phyloP scores from a whole-genome alignment of 2,329 filamentous ascomycete species.

The Hortaea sp. region DNA sequence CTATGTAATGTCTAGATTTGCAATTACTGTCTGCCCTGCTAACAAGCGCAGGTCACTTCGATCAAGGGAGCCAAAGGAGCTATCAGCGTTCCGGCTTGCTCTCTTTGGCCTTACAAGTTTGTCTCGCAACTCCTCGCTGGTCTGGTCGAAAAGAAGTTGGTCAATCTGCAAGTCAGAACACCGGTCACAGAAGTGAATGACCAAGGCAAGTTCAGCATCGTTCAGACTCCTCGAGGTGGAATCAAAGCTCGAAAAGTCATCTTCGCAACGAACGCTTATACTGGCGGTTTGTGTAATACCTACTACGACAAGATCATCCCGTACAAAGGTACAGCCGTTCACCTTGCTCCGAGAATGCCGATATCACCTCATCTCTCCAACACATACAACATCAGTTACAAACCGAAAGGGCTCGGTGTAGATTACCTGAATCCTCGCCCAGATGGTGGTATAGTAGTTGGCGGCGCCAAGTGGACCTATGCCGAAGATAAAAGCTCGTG shows the following conservation, averaged over 20 bases:
- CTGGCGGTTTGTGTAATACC: slow-evolving; percentile 18
- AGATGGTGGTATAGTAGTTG: slow-evolving; percentile 38
- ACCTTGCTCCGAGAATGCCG: slow-evolving; percentile 1
- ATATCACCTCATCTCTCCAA: slow-evolving; percentile 15
- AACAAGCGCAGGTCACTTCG: slow-evolving; percentile 7
- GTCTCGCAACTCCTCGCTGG: slow-evolving; percentile 15
- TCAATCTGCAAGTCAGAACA: slow-evolving; percentile 67
- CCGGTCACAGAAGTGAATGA: slow-evolving; percentile 36
- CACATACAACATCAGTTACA: slow-evolving; percentile 20
- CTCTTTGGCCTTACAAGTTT: slow-evolving; percentile 23
- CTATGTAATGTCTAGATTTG: not conserved
- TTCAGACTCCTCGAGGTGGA: slow-evolving; percentile 13
- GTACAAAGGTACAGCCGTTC: slow-evolving; percentile 2
- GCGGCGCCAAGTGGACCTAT: slow-evolving; percentile 32
- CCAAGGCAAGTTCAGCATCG: not conserved
- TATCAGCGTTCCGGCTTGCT: slow-evolving; percentile 5
- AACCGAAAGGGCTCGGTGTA: slow-evolving; percentile 3
- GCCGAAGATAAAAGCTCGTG: slow-evolving; percentile 28
- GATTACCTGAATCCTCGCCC: slow-evolving; percentile 36
- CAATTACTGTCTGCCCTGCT: not conserved
- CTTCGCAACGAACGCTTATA: slow-evolving; percentile 22
- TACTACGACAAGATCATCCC: slow-evolving; percentile 3
- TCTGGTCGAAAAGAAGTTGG: slow-evolving; percentile 19
- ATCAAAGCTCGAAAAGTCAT: slow-evolving; percentile 23
- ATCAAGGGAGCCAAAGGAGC: slow-evolving; percentile 7